Percentiles rank a stretch among this genome's conserved stretches.
Evolutionary conservation across 768 basidiomycete species (phyloP).

Genomic region (Rubroboletus pulcherrimus): DNA sequence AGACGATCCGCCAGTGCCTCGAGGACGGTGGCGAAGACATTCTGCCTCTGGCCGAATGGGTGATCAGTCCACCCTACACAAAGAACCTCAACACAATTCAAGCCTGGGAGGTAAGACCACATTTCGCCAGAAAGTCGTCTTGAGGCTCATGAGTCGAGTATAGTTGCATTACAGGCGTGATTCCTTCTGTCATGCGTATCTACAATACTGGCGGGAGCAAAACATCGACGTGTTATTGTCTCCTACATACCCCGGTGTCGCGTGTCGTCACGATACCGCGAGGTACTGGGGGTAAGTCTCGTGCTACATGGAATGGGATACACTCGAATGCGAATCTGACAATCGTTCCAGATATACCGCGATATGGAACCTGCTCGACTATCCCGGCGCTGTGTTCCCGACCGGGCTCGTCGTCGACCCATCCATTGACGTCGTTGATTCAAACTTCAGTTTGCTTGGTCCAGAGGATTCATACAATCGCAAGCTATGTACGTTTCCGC

Average conservation of each 20-base stretch:
- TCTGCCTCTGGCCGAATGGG: conserved; percentile 36
- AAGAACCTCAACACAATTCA: conserved; percentile 24
- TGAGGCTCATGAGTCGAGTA: background rate
- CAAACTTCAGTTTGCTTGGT: conserved; percentile 10
- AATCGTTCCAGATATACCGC: conserved; percentile 34
- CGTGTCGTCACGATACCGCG: conserved; percentile 36
- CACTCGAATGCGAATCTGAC: background rate
- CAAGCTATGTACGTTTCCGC: conserved; percentile 14
- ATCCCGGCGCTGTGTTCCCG: conserved; percentile 42
- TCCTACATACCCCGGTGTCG: conserved; percentile 35
- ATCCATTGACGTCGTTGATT: conserved; percentile 17
- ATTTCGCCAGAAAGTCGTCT: background rate
- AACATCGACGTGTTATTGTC: conserved; percentile 39
- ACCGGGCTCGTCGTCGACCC: conserved; percentile 34
- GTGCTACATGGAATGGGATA: background rate
- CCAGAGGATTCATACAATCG: conserved; percentile 21
- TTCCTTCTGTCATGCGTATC: conserved; percentile 31
- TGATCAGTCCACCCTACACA: conserved; percentile 25
- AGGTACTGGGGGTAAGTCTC: conserved; percentile 31
- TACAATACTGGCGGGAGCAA: conserved; percentile 37
- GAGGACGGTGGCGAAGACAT: conserved; percentile 34
- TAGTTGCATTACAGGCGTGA: conserved; percentile 33
- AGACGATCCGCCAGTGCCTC: conserved; percentile 19
- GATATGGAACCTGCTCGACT: conserved; percentile 44
- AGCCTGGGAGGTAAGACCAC: conserved; percentile 30